Base-by-base conservation (phyloP, 2,329 filamentous ascomycete genomes). In the Colletotrichum endophyticum region DNA sequence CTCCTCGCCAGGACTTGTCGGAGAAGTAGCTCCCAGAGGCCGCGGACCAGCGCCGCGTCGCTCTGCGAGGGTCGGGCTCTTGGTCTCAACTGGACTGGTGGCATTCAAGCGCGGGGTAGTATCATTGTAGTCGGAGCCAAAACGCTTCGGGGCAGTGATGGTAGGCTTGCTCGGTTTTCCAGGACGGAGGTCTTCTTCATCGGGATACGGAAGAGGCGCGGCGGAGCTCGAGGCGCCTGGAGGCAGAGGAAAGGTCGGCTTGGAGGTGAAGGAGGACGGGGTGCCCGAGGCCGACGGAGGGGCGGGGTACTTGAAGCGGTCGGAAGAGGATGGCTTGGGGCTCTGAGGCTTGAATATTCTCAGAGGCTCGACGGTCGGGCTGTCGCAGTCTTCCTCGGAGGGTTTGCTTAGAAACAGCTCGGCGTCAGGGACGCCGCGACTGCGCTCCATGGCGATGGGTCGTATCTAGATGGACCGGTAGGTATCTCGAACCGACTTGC, bases 311-410 rank as follows among this genome's bases (percentile, higher is more conserved):
- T 86, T 88, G 83, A 88, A 89, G 78, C 86, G 85, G 71, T 88
- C 87, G 72, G 83, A 81, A 34, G 80, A 77, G 63, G 84, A 83
- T 71, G 92, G 92, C 69, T 89, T 89, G 36, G 93, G 91, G 74
- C 93, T 94, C 80, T 92, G 91, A 73, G 93, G 92, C 85, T 98
- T 98, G 87, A 93, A 94, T 84, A 98, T 98, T 82, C 95, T 92
- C 85, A 98, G 86, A 76, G 96, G 96, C 81, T 95, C 95, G 80
- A 98, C 91, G 22, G 94, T 95, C 74, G 95, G 95, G 81, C 95
- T 95, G 81, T 95, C 92, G 77, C 87, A 88, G 63, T 90, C 88
- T 13, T 86, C 84, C 11, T 81, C 87, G 72, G 86, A 83, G n/a
- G 89, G 90, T 67, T 88, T 89, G 83, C 85, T 91, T 85, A 98